Percentiles rank a stretch among this genome's conserved stretches.
phyloP scores from a whole-genome alignment of 371 early-diverging fungal species.

The Mucor racemosus region DNA sequence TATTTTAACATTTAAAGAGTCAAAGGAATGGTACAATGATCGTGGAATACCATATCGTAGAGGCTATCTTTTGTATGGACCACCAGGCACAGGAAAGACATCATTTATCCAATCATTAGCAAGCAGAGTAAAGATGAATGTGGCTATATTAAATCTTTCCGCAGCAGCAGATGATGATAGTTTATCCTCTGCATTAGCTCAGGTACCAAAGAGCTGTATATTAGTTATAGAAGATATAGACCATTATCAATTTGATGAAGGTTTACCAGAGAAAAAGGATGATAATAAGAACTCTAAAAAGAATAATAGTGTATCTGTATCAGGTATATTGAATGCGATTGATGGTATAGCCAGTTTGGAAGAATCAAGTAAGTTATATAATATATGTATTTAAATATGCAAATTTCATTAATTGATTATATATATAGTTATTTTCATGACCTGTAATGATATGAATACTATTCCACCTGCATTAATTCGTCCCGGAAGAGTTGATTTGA shows the following conservation, averaged over 20 bases:
- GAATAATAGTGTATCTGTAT: conserved; percentile 14
- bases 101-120: conserved; percentile 75
- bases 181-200: conserved; percentile 79
- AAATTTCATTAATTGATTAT: not conserved
- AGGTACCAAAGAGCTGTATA: conserved; percentile 85
- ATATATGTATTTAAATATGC: not conserved
- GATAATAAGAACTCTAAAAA: conserved; percentile 3
- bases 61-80: conserved; percentile 72
- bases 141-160: conserved; percentile 86
- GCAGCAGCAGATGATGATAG: conserved; percentile 87
- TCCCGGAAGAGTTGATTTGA: conserved; percentile 95
- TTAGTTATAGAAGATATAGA: conserved; percentile 97
- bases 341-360: conserved; percentile 80
- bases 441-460: conserved; percentile 92
- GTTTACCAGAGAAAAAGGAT: conserved; percentile 36
- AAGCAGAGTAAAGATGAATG: conserved; percentile 86
- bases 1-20: conserved; percentile 29
- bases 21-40: conserved; percentile 79
- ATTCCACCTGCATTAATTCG: conserved; percentile 95
- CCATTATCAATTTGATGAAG: conserved; percentile 42
- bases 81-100: conserved; percentile 72
- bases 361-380: conserved; percentile 39
- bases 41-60: conserved; percentile 93
- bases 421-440: conserved; percentile 81
- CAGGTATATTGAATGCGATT: conserved; percentile 73